Percentiles rank a stretch among this genome's conserved stretches.
These are phyloP conservation scores for Helianthus annuus DNA, from an alignment of 129 eudicot species.

Conservation along the genomic window HanXRQr2.0-SUNRISE NC_035440.2:50536995-50537494, in stretches of 20 bases:
- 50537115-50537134: conserved; percentile 80
- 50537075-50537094: conserved; percentile 55
- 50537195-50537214: conserved; percentile 63
- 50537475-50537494: conserved; percentile 62
- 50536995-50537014: background rate
- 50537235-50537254: conserved; percentile 85
- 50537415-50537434: conserved; percentile 56
- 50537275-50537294: conserved; percentile 58
- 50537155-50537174: conserved; percentile 63
- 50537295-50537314: conserved; percentile 91
- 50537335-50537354: conserved; percentile 63
- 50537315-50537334: conserved; percentile 64
- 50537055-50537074: background rate
- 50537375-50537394: conserved; percentile 42
- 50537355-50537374: conserved; percentile 71
- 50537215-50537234: conserved; percentile 66
- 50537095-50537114: conserved; percentile 71
- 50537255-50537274: conserved; percentile 67
- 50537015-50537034: background rate
- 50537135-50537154: conserved; percentile 78
- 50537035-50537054: background rate
- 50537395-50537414: conserved; percentile 42
- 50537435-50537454: conserved; percentile 63
- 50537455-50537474: conserved; percentile 51
- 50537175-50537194: conserved; percentile 44